Base-by-base conservation (phyloP, 768 basidiomycete species). In the Termitomyces heimii region DNA sequence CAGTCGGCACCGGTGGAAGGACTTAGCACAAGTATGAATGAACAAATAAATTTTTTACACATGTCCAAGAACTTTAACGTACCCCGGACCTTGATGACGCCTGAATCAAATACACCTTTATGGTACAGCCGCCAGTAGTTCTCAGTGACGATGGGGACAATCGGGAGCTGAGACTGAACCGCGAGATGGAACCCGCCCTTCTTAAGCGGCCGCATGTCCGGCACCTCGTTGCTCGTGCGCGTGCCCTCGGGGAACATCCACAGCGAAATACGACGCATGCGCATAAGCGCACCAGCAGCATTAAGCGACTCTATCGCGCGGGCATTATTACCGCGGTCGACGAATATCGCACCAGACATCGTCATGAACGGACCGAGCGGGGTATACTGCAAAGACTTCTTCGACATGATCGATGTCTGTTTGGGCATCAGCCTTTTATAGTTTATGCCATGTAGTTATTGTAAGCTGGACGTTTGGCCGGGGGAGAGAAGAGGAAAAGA, bases 181-280 rank as follows among this genome's bases (percentile, higher is more conserved):
- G 97, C 97, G 50, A 98, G 81, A 68, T 98, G 94, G 79, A 98
- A 98, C 3, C 94, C 95, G 40, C 97, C 97, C 71, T 98, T 99
- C 79, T 99, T 99, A 77, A 99, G 87, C 3, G 92, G 88, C 5
- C 90, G 77, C 68, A 99, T 73, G 32, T 82, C 79, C 8, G 88
- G 81, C 32, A 77, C 72, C 60, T 85, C 76, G 22, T 80, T 79
- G 56, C 81, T 81, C 44, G 92, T 84, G 35, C 96, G 84, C 12
- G 97, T 99, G 31, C 97, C 97, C 74, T 98, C 97, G 0, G 96
- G 93, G 73, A 93, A 98, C 72, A 99, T 85, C 89, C 92, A 96
- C 47, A 98, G 73, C 16, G 92, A 93, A 18, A 89, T 79, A 60
- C 82, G 73, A 37, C 75, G 70, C 32, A 69, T 64, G 73, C 89